Conservation (phyloP, 2,329 filamentous ascomycete genomes). For the Hypoxylon sp. region DNA sequence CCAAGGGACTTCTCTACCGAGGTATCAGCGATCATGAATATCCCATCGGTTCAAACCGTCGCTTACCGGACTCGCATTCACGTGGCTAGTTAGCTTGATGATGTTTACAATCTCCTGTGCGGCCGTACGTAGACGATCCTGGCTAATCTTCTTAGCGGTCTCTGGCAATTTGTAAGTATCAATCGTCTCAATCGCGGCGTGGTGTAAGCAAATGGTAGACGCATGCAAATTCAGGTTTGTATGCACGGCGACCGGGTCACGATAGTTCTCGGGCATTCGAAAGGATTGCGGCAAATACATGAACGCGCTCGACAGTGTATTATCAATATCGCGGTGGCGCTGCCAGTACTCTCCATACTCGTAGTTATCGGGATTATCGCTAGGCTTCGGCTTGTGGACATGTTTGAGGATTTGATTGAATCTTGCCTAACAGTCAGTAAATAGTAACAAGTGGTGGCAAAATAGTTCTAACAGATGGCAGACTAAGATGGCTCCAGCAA, state of each 20-base stretch:
- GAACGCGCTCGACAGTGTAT: constrained; percentile 80
- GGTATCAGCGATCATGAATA: constrained; percentile 23
- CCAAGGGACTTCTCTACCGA: constrained; percentile 78
- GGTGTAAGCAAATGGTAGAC: constrained; percentile 87
- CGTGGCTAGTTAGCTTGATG: constrained; percentile 81
- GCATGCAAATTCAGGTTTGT: constrained; percentile 91
- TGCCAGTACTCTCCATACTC: constrained; percentile 86
- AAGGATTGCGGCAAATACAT: constrained; percentile 82
- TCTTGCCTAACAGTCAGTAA: constrained; percentile 34
- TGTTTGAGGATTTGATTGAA: constrained; percentile 87
- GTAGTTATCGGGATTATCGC: constrained; percentile 80
- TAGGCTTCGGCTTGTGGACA: constrained; percentile 76
- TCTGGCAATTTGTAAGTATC: constrained; percentile 76
- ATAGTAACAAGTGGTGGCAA: background rate
- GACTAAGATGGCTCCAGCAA: constrained; percentile 79
- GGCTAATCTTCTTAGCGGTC: constrained; percentile 76
- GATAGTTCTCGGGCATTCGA: constrained; percentile 75
- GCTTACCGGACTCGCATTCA: constrained; percentile 75
- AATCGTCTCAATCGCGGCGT: constrained; percentile 86
- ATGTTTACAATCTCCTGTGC: constrained; percentile 88
- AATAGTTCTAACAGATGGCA: constrained; percentile 66
- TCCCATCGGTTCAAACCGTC: background rate
- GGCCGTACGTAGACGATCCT: constrained; percentile 79
- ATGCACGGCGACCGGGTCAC: constrained; percentile 81
- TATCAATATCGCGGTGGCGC: constrained; percentile 85